Percentiles rank a stretch among this genome's conserved stretches.
These are phyloP conservation scores for Hyaloscypha variabilis DNA, from an alignment of 495 filamentous ascomycete genomes.

Conservation along the genomic window DNA sequence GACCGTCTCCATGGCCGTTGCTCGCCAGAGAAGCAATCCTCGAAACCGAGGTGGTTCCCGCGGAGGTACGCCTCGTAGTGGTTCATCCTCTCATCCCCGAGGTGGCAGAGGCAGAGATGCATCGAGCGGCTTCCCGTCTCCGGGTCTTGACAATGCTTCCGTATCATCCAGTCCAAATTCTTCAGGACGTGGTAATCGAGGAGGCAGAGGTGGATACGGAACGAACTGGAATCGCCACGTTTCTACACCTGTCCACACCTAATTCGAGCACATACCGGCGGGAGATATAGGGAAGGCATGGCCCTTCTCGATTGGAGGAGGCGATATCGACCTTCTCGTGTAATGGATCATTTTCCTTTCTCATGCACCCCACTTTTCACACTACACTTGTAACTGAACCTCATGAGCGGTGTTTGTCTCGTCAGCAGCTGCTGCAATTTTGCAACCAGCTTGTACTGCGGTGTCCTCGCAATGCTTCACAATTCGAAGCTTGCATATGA, in stretches of 20 bases:
- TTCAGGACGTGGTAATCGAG: slow-evolving; percentile 22
- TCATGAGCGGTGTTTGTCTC: slow-evolving; percentile 30
- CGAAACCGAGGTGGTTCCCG: slow-evolving; percentile 41
- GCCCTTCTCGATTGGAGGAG: not conserved
- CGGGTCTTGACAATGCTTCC: slow-evolving; percentile 22
- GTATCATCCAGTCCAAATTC: slow-evolving; percentile 22
- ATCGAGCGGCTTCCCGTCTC: slow-evolving; percentile 29
- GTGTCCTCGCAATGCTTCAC: slow-evolving; percentile 16
- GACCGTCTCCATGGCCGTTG: slow-evolving; percentile 41
- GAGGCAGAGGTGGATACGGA: slow-evolving; percentile 27
- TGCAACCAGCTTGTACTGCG: slow-evolving; percentile 29
- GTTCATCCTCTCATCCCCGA: slow-evolving; percentile 30
- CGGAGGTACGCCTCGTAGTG: slow-evolving; percentile 34
- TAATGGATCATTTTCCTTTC: slow-evolving; percentile 22
- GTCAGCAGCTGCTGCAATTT: slow-evolving; percentile 28
- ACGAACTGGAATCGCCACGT: slow-evolving; percentile 28
- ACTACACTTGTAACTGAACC: slow-evolving; percentile 29
- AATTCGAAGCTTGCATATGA: slow-evolving; percentile 19
- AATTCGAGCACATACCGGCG: slow-evolving; percentile 4
- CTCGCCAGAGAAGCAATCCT: slow-evolving; percentile 47
- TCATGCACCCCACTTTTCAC: slow-evolving; percentile 18
- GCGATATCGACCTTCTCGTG: slow-evolving; percentile 20
- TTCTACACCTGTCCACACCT: slow-evolving; percentile 30
- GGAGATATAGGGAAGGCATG: not conserved
- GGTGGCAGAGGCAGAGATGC: slow-evolving; percentile 29